A percentile compares a stretch with the other conserved stretches of the same genome.
Conservation (phyloP, 2,329 filamentous ascomycete genomes). For the Ophiocordyceps polyrhachis-furcata region DNA sequence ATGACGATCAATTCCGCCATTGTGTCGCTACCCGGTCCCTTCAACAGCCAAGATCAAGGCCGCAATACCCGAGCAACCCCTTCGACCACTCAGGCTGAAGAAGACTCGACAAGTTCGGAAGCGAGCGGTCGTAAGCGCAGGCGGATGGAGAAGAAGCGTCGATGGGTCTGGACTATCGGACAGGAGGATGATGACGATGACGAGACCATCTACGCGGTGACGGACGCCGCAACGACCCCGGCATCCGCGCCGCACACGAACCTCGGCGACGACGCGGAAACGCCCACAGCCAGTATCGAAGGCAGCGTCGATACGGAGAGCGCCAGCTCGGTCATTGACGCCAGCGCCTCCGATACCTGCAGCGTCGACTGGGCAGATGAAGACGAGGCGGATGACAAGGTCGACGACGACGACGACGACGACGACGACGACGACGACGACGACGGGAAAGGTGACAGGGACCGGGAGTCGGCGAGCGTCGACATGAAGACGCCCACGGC, state of each 20-base stretch:
- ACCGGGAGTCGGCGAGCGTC: constrained; percentile 8
- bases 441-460: constrained; percentile 1
- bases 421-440: neutral
- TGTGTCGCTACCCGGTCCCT: constrained; percentile 9
- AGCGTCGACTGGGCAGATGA: constrained; percentile 20
- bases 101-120: neutral
- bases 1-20: constrained; percentile 21
- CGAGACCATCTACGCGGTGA: constrained; percentile 10
- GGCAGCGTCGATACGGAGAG: constrained; percentile 4
- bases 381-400: constrained; percentile 1
- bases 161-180: constrained; percentile 49
- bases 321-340: constrained; percentile 15
- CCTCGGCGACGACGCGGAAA: constrained; percentile 7
- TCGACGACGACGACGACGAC: neutral
- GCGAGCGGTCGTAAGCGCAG: constrained; percentile 33
- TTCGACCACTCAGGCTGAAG: neutral
- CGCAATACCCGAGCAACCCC: neutral
- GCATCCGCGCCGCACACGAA: neutral
- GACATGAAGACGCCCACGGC: constrained; percentile 22
- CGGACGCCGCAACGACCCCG: neutral
- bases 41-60: neutral
- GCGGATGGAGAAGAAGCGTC: constrained; percentile 38
- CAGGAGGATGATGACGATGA: constrained; percentile 27
- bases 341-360: constrained; percentile 31
- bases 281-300: constrained; percentile 23